Conservation (phyloP, 495 filamentous ascomycete genomes). For the Cryomyces minteri region DNA sequence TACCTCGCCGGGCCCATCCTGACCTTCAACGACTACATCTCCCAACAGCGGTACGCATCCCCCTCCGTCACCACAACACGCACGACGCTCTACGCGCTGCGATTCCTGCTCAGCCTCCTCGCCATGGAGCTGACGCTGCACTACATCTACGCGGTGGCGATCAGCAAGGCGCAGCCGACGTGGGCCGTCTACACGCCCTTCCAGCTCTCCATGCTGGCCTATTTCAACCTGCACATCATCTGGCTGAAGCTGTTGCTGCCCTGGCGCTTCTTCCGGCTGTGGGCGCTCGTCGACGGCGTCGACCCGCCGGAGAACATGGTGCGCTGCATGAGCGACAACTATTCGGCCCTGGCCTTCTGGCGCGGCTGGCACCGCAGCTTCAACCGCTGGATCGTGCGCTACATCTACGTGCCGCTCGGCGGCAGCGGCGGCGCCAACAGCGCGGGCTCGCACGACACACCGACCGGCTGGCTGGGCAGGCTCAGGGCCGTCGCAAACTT, state of each 20-base stretch:
- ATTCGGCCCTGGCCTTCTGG: constrained; percentile 86
- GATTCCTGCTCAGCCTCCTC: constrained; percentile 67
- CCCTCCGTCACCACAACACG: constrained; percentile 45
- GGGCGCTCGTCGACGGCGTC: constrained; percentile 74
- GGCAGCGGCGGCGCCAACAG: constrained; percentile 27
- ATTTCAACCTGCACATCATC: constrained; percentile 93
- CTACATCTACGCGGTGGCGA: constrained; percentile 85
- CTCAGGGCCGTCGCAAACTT: constrained; percentile 46
- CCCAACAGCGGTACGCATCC: constrained; percentile 57
- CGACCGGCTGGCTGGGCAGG: constrained; percentile 18
- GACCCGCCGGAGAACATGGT: constrained; percentile 98
- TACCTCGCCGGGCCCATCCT: constrained; percentile 87
- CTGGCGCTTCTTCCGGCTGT: constrained; percentile 95
- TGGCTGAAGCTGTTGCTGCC: constrained; percentile 96
- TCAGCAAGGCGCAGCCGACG: constrained; percentile 57
- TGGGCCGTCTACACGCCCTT: constrained; percentile 77
- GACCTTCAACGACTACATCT: constrained; percentile 96
- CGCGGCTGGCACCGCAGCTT: constrained; percentile 86
- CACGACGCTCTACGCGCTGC: constrained; percentile 61
- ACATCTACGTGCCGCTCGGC: constrained; percentile 86
- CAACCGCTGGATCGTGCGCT: constrained; percentile 86
- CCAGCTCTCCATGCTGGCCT: constrained; percentile 80
- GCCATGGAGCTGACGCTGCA: constrained; percentile 89
- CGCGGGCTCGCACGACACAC: constrained; percentile 11
- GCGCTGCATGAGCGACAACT: constrained; percentile 91